Conservation (phyloP, 345 rosid genomes). For the Dovyalis caffra region DNA sequence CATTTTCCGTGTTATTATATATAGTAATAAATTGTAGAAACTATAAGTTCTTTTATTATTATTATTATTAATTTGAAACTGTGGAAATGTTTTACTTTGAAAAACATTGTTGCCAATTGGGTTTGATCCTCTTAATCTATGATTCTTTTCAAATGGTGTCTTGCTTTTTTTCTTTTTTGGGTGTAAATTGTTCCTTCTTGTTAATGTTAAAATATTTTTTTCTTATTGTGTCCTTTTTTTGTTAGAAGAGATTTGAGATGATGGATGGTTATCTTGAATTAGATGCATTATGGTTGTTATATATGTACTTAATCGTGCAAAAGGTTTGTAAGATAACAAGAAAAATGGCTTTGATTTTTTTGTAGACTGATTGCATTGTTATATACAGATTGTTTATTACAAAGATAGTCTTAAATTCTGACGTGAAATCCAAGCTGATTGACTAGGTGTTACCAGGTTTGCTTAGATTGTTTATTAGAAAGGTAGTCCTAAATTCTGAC, state of each 20-base stretch:
- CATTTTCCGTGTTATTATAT: neutral
- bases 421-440: neutral
- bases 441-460: neutral
- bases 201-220: neutral
- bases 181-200: neutral
- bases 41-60: neutral
- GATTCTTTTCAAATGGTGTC: neutral
- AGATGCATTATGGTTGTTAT: neutral
- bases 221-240: neutral
- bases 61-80: neutral
- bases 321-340: neutral
- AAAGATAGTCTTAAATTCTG: neutral
- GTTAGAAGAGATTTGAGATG: neutral
- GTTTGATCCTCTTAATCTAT: neutral
- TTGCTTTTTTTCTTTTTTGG: neutral
- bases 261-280: neutral
- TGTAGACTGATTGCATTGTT: neutral
- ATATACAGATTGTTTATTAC: neutral
- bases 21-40: neutral
- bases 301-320: neutral
- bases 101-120: neutral
- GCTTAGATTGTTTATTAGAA: no score
- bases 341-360: neutral
- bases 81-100: neutral
- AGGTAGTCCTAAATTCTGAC: neutral